Evolutionary conservation across 2,329 filamentous ascomycete species (phyloP).

Genomic region (Clarireedia hainanense): DNA sequence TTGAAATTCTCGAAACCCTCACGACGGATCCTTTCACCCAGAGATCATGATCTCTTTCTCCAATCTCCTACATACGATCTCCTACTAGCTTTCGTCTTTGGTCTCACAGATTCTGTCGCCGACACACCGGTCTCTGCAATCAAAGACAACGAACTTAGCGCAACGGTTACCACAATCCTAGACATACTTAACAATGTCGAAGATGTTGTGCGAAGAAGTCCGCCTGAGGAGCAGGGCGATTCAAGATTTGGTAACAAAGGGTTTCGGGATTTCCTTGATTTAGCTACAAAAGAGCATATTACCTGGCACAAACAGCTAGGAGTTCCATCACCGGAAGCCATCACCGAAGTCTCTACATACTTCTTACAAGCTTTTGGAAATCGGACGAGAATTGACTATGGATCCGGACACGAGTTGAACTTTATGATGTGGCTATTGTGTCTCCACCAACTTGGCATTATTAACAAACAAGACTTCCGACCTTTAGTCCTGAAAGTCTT

Average conservation of each 20-base stretch:
- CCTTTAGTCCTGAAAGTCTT: conserved; percentile 73
- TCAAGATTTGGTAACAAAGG: conserved; percentile 92
- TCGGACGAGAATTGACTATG: conserved; percentile 83
- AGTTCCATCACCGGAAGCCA: conserved; percentile 42
- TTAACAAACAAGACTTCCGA: conserved; percentile 61
- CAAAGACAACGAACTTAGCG: conserved; percentile 47
- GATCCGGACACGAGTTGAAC: conserved; percentile 94
- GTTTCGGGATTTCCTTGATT: conserved; percentile 75
- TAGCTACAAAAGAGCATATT: conserved; percentile 43
- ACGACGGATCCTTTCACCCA: conserved; percentile 71
- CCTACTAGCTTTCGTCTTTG: conserved; percentile 78
- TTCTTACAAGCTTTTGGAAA: conserved; percentile 81
- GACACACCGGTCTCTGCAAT: conserved; percentile 60
- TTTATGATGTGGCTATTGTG: conserved; percentile 96
- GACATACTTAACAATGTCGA: conserved; percentile 63
- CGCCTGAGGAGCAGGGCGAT: conserved; percentile 77
- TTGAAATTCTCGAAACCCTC: conserved; percentile 59
- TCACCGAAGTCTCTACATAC: conserved; percentile 71
- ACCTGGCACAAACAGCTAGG: conserved; percentile 59
- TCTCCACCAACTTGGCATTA: conserved; percentile 67
- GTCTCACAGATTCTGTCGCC: conserved; percentile 72
- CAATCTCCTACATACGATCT: conserved; percentile 68
- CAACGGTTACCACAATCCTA: conserved; percentile 55
- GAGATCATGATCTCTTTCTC: conserved; percentile 77
- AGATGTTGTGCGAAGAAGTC: conserved; percentile 56